Percentiles rank a stretch among this genome's conserved stretches.
phyloP scores from a whole-genome alignment of 192 early-diverging fungal species.

The Allomyces javanicus region DNA sequence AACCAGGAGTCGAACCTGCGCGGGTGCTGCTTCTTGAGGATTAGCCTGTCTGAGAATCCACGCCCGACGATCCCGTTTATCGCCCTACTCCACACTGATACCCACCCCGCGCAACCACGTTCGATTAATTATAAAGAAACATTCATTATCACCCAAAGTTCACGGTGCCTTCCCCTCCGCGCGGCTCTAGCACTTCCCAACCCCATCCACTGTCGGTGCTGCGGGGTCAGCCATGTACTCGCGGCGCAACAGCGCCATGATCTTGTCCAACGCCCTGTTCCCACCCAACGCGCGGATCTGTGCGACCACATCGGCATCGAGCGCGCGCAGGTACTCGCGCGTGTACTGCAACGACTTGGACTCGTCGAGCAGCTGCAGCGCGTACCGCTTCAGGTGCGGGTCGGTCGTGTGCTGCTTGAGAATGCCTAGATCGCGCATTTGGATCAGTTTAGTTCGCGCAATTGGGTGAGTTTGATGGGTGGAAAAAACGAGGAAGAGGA shows the following conservation, averaged over 20 bases:
- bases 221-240: constrained; percentile 20
- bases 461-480: neutral
- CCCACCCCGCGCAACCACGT: too few species aligned
- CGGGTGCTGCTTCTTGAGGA: too few species aligned
- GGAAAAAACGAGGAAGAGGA: neutral
- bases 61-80: too few species aligned
- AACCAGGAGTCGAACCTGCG: too few species aligned
- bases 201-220: too few species aligned
- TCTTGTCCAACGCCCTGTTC: constrained; percentile 44
- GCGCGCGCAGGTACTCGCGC: constrained; percentile 26
- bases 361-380: constrained; percentile 57
- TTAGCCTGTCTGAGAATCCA: too few species aligned
- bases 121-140: too few species aligned
- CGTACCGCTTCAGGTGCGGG: constrained; percentile 68
- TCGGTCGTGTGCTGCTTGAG: constrained; percentile 67
- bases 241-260: constrained; percentile 32
- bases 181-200: too few species aligned
- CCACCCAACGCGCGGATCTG: constrained; percentile 59
- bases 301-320: constrained; percentile 40
- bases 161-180: too few species aligned
- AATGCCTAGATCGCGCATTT: constrained; percentile 33
- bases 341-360: constrained; percentile 69
- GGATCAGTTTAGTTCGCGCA: neutral
- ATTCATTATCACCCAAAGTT: too few species aligned
- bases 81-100: too few species aligned